phyloP scores from a whole-genome alignment of 2,329 filamentous ascomycete species.

The Cladosporium sphaerospermum region DNA sequence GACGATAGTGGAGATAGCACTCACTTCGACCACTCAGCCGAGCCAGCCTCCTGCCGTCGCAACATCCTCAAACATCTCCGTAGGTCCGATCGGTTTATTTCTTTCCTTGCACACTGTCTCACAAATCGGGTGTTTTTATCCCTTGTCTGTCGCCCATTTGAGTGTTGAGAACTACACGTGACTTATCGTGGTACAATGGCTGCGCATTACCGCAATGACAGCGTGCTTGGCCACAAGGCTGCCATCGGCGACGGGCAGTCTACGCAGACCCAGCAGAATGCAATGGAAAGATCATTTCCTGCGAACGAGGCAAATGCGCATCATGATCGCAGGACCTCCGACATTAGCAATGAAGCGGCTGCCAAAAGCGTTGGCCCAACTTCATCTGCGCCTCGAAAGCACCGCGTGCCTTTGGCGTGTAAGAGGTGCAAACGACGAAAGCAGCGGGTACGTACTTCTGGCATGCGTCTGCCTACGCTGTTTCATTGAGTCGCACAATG shows the following conservation, averaged over 20 bases:
- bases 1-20: not conserved
- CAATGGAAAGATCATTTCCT: not conserved
- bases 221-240: constrained; percentile 2
- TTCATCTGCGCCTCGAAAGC: not conserved
- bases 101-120: not conserved
- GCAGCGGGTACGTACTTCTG: constrained; percentile 1
- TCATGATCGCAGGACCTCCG: not conserved
- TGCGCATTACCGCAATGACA: constrained; percentile 1
- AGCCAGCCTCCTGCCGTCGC: not conserved
- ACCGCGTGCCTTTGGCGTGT: constrained; percentile 8
- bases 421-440: constrained; percentile 10
- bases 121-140: not conserved
- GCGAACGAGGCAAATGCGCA: not conserved
- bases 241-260: not conserved
- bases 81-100: not conserved
- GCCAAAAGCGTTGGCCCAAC: not conserved
- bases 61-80: not conserved
- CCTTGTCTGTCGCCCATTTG: not conserved
- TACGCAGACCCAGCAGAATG: not conserved
- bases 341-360: not conserved
- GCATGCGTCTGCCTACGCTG: not conserved
- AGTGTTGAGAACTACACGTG: not conserved
- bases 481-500: not conserved
- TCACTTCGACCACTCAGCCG: not conserved
- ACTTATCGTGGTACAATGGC: not conserved